phyloP scores from a whole-genome alignment of 225 moss, liverwort and hornwort species.

The Physcomitrellopsis africana region DNA sequence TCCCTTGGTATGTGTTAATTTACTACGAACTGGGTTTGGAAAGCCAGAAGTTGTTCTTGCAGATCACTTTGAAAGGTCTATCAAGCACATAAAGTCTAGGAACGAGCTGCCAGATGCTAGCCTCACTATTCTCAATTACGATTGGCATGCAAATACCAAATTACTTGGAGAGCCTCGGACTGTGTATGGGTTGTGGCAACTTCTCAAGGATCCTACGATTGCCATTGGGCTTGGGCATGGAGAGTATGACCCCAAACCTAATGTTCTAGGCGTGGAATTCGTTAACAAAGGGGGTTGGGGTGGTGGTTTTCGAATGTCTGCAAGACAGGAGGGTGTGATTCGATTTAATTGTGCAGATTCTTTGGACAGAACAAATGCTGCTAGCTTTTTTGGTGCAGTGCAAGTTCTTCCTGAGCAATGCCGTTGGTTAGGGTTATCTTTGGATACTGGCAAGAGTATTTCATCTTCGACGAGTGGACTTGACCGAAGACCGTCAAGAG shows the following conservation, averaged over 20 bases:
- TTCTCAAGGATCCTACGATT: conserved; percentile 72
- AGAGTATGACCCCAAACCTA: conserved; percentile 65
- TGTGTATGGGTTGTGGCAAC: conserved; percentile 84
- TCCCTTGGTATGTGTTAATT: conserved; percentile 76
- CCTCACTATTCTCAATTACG: conserved; percentile 74
- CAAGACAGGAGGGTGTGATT: conserved; percentile 86
- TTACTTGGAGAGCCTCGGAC: conserved; percentile 86
- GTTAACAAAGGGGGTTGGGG: conserved; percentile 62
- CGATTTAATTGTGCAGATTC: conserved; percentile 99
- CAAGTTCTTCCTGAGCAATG: conserved; percentile 96
- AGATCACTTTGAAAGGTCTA: conserved; percentile 67
- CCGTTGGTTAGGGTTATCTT: conserved; percentile 76
- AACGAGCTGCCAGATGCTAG: conserved; percentile 83
- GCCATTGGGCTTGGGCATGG: conserved; percentile 83
- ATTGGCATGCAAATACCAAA: conserved; percentile 97
- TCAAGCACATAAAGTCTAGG: conserved; percentile 64
- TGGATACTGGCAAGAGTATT: conserved; percentile 73
- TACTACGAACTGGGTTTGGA: conserved; percentile 82
- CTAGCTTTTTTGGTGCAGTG: conserved; percentile 96
- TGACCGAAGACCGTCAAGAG: conserved; percentile 66
- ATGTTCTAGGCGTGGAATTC: conserved; percentile 52
- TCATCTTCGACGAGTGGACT: conserved; percentile 51
- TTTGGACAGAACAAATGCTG: conserved; percentile 96
- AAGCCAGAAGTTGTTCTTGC: conserved; percentile 80
- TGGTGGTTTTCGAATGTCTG: conserved; percentile 65